These are phyloP conservation scores for Pistacia atlantica DNA, from an alignment of 345 rosid genomes.

Conservation along the genomic window DNA sequence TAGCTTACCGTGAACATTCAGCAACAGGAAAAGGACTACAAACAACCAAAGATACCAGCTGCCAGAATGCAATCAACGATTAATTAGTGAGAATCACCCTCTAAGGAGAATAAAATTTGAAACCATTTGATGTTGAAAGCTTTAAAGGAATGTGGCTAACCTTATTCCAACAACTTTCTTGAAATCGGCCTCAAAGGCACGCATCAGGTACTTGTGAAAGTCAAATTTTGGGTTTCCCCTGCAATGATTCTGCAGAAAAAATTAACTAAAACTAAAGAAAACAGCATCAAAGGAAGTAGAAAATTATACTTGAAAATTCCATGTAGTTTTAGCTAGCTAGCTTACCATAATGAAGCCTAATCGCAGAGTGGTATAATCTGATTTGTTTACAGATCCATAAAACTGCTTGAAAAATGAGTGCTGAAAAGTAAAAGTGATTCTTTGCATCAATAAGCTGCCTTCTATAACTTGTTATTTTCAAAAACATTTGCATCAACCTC, in stretches of 20 bases:
- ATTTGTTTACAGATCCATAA: constrained; percentile 64
- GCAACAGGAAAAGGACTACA: constrained; percentile 72
- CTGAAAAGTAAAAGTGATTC: constrained; percentile 39
- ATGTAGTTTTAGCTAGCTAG: neutral
- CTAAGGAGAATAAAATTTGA: neutral
- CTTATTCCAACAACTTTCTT: constrained; percentile 94
- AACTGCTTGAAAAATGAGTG: constrained; percentile 90
- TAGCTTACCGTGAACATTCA: constrained; percentile 61
- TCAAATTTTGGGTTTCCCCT: constrained; percentile 69
- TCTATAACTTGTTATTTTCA: too few species aligned
- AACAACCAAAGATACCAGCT: constrained; percentile 97
- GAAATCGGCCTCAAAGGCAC: constrained; percentile 93
- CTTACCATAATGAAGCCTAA: constrained; percentile 81
- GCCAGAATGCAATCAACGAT: constrained; percentile 25
- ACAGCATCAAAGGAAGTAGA: neutral
- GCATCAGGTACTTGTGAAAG: constrained; percentile 81
- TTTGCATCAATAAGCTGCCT: too few species aligned
- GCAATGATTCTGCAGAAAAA: constrained; percentile 67
- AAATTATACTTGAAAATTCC: neutral
- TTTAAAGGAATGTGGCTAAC: constrained; percentile 27
- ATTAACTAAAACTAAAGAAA: neutral
- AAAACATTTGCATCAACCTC: neutral
- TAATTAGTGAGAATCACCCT: neutral
- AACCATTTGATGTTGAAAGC: neutral
- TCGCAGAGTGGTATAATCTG: constrained; percentile 81